These are phyloP conservation scores for Bipolaris zeicola DNA, from an alignment of 2,329 filamentous ascomycete genomes.

Conservation along the genomic window DNA sequence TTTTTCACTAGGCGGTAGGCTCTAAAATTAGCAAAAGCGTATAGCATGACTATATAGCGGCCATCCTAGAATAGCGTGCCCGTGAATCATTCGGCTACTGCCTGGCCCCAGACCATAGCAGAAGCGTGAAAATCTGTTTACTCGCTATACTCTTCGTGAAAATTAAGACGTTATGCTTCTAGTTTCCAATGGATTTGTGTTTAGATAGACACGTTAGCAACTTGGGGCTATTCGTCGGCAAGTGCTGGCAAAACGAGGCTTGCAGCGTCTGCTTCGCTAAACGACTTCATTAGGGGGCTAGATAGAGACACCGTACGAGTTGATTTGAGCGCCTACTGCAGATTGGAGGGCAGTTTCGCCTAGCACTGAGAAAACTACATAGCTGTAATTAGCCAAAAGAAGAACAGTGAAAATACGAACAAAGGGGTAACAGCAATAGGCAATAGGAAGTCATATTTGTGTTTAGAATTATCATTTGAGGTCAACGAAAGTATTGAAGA, in stretches of 20 bases:
- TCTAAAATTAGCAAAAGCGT: background rate
- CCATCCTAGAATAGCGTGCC: background rate
- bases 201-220: no score
- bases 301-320: no score
- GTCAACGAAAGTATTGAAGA: background rate
- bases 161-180: no score
- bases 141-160: no score
- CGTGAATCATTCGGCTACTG: background rate
- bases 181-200: no score
- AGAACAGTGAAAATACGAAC: background rate
- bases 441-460: background rate
- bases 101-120: no score
- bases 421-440: background rate
- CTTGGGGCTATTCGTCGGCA: no score
- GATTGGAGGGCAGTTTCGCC: background rate
- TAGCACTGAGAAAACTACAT: background rate
- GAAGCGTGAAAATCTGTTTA: no score
- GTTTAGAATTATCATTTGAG: background rate
- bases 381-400: background rate
- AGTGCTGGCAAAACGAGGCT: no score
- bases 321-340: background rate
- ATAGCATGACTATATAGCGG: background rate
- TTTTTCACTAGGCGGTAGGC: background rate
- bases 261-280: no score
- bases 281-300: no score